Base-by-base conservation (phyloP, 495 filamentous ascomycete genomes). In the Penicillium bialowiezense region DNA sequence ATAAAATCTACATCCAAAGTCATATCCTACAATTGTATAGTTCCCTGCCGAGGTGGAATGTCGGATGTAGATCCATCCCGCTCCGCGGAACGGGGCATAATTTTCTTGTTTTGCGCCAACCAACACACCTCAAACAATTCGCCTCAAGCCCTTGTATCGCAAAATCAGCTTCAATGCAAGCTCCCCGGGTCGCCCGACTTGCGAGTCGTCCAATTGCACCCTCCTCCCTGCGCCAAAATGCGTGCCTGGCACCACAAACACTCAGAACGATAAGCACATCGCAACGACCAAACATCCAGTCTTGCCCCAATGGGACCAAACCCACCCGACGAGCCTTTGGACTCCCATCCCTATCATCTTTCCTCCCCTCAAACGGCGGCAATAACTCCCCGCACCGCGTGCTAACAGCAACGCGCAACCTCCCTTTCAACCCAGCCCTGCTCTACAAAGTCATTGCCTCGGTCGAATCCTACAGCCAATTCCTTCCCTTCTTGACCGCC, bases 401-500 rank as follows among this genome's bases (percentile, higher is more conserved):
- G 55, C 80, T 97, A 53, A 78, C 76, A 51, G 89, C 88, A 15
- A 75, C 79, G 35, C 87, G 88, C 51, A 85, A 77, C n/a, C 86
- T 98, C 50, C 88, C 88, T 21, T 95, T 95, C 78, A 69, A 82
- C 1, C 75, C 83, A 38, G 47, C 59, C 4, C 69, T 79, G 0
- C 80, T 98, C 55, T 97, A 90, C 84, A 71, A 72, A 48, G 73
- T 96, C 26, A 88, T 97, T 66, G 79, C 90, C 62, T 88, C 95
- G 63, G 83, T 96, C 52, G 76, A 86, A 65, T 80, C 78, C 56
- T 98, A 97, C 83, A 68, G 70, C 34, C 58, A 70, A 53, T 97
- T 95, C 81, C 81, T 96, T 24, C 92, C 92, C 7, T 95, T 93
- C 81, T 90, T 90, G 68, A 73, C 75, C 10, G 70, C 73, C 6